These are phyloP conservation scores for Dothistroma pini DNA, from an alignment of 2,329 filamentous ascomycete species.

Conservation along the genomic window DNA sequence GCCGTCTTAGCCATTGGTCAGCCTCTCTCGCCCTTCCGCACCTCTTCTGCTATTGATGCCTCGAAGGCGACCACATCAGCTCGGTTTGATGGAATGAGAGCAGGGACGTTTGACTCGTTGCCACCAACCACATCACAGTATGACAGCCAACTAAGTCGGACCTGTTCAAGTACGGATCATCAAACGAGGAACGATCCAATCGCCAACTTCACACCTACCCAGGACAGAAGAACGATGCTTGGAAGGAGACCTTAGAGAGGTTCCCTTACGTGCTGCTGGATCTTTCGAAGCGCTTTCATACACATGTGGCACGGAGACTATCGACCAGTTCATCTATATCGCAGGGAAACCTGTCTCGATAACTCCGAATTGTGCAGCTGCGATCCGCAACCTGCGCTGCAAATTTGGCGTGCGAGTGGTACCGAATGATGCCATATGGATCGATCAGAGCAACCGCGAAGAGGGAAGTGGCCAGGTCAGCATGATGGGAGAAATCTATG, in stretches of 20 bases:
- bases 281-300: not conserved
- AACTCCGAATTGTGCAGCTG: not conserved
- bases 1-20: not conserved
- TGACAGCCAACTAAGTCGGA: not conserved
- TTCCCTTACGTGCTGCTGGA: not conserved
- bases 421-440: not conserved
- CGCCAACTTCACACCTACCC: not conserved
- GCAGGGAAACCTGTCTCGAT: not conserved
- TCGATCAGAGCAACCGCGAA: not conserved
- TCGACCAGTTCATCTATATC: not conserved
- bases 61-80: not conserved
- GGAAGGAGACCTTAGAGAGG: not conserved
- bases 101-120: no score
- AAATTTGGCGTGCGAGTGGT: not conserved
- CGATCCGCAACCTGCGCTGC: not conserved
- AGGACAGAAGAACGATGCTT: not conserved
- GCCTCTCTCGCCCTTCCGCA: no score
- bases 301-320: not conserved
- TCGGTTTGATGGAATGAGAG: not conserved
- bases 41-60: conserved; percentile 10
- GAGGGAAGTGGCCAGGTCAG: not conserved
- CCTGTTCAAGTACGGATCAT: not conserved
- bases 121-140: not conserved
- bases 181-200: no score
- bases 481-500: not conserved